Evolutionary conservation across 345 rosid genomes (phyloP).

Genomic region (Heritiera fomes): DNA sequence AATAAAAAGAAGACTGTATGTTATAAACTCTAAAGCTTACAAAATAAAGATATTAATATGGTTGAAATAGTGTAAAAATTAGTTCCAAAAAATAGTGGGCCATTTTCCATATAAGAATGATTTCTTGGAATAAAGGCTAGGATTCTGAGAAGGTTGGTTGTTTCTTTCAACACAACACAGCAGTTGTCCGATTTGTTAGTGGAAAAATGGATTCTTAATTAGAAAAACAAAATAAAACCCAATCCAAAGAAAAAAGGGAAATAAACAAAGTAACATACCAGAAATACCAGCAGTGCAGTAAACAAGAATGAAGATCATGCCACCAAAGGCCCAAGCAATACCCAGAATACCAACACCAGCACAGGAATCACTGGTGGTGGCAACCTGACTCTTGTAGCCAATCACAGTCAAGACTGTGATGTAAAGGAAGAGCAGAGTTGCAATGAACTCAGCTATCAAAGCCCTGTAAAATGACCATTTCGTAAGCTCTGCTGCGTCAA

Average conservation of each 20-base stretch:
- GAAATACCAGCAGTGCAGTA: conserved; percentile 92
- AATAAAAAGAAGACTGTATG: no score
- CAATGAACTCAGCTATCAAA: conserved; percentile 86
- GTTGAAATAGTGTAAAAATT: no score
- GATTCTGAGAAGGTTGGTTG: no score
- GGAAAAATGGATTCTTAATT: no score
- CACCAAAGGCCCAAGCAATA: conserved; percentile 86
- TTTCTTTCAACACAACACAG: no score
- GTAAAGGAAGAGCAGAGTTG: conserved; percentile 77
- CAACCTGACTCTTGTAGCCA: conserved; percentile 62
- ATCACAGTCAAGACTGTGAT: conserved; percentile 67
- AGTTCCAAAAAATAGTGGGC: no score
- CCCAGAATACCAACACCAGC: conserved; percentile 74
- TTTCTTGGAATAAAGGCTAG: no score
- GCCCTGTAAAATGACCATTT: conserved; percentile 88
- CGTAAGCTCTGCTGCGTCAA: conserved; percentile 52
- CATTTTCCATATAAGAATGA: no score
- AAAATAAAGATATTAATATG: no score
- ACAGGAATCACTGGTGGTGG: conserved; percentile 41
- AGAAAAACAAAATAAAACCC: not conserved
- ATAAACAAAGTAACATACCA: conserved; percentile 29
- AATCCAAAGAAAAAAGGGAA: not conserved
- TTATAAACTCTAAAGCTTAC: no score
- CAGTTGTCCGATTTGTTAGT: no score
- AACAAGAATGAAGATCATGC: conserved; percentile 79